Evolutionary conservation across 345 rosid species (phyloP), one percentile per base, ranked within the genome.

Genomic region (Syzygium jambos): DNA sequence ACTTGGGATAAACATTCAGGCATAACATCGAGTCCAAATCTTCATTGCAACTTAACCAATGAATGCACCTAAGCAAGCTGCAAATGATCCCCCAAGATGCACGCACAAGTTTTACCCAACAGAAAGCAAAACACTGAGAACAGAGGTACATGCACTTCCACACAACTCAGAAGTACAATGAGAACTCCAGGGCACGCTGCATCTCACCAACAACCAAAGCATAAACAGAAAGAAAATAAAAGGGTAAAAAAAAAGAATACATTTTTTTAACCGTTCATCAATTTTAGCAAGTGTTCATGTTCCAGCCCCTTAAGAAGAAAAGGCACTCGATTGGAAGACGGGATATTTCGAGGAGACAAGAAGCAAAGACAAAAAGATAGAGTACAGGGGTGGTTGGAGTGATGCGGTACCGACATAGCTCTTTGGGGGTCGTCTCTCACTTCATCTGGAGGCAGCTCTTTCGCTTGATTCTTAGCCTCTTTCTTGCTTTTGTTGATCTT

Each of bases 401-500:
- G 49, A 85, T 49, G 89, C 38, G 89, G 85, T 90, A 95, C 99
- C 96, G 96, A 94, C 87, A 90, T 95, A 19, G 96, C 95, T 23
- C 95, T 95, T 89, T 95, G 98, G 22, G 95, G 93, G n/a, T 94
- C 88, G 89, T 91, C 86, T 14, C 92, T 88, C 84, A 88, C 91
- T 87, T 93, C 95, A 55, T 91, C 91, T 13, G 77, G 53, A 89
- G 88, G 89, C 68, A 89, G 78, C 52, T 93, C 94, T 87, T 91
- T 95, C 78, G 89, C 95, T 30, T 90, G 94, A 90, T 90, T 92
- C 93, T 93, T 98, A 21, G 98, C 94, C 87, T 95, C 98, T 87
- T 91, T 97, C 93, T 92, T 95, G 53, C 86, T 89, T 90, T 94
- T 96, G 90, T 98, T 96, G 63, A 94, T 89, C 93, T 94, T 96